Evolutionary conservation across 2,329 filamentous ascomycete species (phyloP).

Genomic region (Catunica adiposa): DNA sequence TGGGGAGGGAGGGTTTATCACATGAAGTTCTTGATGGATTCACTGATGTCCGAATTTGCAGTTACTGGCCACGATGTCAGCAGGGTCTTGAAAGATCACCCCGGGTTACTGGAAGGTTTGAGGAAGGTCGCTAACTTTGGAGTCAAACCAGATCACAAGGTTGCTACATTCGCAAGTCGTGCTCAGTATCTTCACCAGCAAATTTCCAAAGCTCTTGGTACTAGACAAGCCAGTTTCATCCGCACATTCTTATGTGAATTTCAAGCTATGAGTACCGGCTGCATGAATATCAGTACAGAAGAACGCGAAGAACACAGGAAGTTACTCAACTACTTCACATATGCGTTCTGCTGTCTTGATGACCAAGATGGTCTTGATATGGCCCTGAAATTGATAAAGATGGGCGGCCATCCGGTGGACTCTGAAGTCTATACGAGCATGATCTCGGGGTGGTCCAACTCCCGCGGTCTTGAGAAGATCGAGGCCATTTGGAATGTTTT

Average conservation of each 20-base stretch:
- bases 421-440: constrained; percentile 53
- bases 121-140: background rate
- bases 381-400: constrained; percentile 27
- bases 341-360: constrained; percentile 24
- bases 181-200: background rate
- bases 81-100: background rate
- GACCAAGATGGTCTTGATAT: constrained; percentile 15
- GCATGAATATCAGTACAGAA: background rate
- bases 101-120: background rate
- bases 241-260: constrained; percentile 8
- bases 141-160: background rate
- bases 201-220: background rate
- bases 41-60: constrained; percentile 6
- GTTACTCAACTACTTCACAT: constrained; percentile 26
- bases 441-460: constrained; percentile 51
- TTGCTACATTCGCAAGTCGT: background rate
- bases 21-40: constrained; percentile 11
- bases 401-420: constrained; percentile 34
- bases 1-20: background rate
- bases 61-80: constrained; percentile 1
- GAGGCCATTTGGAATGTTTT: constrained; percentile 53
- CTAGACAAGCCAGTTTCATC: background rate
- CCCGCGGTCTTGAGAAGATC: constrained; percentile 41
- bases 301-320: constrained; percentile 16
- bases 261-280: constrained; percentile 1